Base-by-base conservation (phyloP, 345 rosid species). In the Eucalyptus sp. region DNA sequence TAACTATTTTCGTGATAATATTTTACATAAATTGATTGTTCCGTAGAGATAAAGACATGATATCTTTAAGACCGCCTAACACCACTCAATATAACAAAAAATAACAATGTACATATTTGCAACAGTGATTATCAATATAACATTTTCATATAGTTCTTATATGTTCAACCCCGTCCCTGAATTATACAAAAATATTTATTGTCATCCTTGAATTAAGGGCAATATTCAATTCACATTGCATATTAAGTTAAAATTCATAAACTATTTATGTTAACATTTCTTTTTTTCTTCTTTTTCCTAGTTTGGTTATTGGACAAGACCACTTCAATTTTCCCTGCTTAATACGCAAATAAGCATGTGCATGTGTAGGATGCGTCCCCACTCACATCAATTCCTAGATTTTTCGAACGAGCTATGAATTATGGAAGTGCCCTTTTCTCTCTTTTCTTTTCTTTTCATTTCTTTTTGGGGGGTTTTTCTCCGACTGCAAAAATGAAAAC, bases 261-360 rank as follows among this genome's bases (percentile, higher is more conserved):
- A 24, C 10, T 24, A 22, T 56, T 56, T 56, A 56, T 56, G 29
- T 24, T 56, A 52, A 3, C 11, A 25, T 27, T 13, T 62, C 7
- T 11, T 60, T 1, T 64, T 6, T n/a, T 29, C 2, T 64, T 13
- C 0, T 64, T n/a, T n/a, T n/a, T n/a, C 44, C 44, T 71, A 71
- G 7, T 33, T 33, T 5, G 25, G 44, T 37, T 71, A 3, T 10
- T 37, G 83, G 83, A 76, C 83, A 5, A 24, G 48, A 20, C 8
- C 83, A 20, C 83, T 41, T 41, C 48, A 37, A 18, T 76, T 64
- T 76, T 76, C 83, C 48, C 48, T 76, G 83, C 48, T 76, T 20
- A 41, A 41, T 41, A 76, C 83, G 83, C 83, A 76, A 76, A 6
- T 41, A 24, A 37, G 48, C 83, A 76, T 76, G 83, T 76, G 48